Base-by-base conservation (phyloP, 1,139 yeast species). In the Blastobotrys elegans region DNA sequence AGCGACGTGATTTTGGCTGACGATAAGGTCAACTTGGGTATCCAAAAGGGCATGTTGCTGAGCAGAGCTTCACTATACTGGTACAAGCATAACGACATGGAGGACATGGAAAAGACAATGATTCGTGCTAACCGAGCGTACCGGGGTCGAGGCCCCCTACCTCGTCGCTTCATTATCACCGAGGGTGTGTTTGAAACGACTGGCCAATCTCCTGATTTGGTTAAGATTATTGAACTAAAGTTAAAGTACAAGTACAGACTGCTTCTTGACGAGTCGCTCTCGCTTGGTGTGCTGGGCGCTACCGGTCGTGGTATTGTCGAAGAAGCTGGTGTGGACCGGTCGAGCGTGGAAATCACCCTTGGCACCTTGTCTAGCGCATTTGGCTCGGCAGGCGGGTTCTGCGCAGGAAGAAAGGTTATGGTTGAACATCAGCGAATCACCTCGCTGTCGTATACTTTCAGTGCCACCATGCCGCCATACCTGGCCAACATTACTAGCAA, bases 401-500 rank as follows among this genome's bases (percentile, higher is more conserved):
- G 96, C 63, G 87, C 87, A 22, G 98, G 97, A 51, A 84, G 79
- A 36, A 69, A 71, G 35, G 83, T 84, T 50, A 87, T 92, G 90
- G 80, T 90, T 39, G 85, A 83, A 58, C 96, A 92, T 68, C 98
- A 94, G 73, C 81, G 95, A 63, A 84, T 90, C 60, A 86, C 89
- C 29, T 86, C 96, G 8, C 74, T 77, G 56, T 96, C 96, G 2
- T 92, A 88, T 63, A 94, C 94, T 51, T 92, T 88, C 63, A 84
- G 95, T 62, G 99, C 99, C 8, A 80, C 97, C 2, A 77, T 92
- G 64, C 97, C 98, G 13, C 95, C 97, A 16, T 90, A 85, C 66
- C 77, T 89, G 43, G 96, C 96, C 1, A 77, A 75, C 50, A 82
- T 82, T n/a, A 79, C 83, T 0, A 76, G 86, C 1, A 76, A 76